These are phyloP conservation scores for Didymellaceae sp. DNA, from an alignment of 2,329 filamentous ascomycete genomes.

Conservation along the genomic window DNA sequence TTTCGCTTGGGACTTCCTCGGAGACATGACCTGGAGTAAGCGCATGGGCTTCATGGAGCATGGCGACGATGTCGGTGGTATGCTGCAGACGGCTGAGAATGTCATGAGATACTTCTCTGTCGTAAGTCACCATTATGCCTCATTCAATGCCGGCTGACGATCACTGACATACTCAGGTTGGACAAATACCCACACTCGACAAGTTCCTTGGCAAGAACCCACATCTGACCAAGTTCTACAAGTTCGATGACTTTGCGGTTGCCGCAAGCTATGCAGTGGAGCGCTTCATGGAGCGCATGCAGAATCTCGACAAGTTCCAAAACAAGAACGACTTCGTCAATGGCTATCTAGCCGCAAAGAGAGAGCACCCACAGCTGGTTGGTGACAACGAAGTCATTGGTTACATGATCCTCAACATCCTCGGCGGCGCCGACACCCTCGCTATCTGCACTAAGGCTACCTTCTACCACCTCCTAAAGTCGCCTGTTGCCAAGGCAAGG, in stretches of 20 bases:
- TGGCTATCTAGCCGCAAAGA: constrained; percentile 29
- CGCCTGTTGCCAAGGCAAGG: constrained; percentile 25
- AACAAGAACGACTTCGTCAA: constrained; percentile 32
- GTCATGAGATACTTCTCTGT: constrained; percentile 37
- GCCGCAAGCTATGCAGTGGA: constrained; percentile 28
- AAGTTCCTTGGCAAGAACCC: constrained; percentile 34
- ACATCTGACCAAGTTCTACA: constrained; percentile 26
- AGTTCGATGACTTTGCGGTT: constrained; percentile 32
- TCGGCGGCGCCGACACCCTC: constrained; percentile 42
- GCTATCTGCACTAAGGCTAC: constrained; percentile 34
- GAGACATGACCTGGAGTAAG: constrained; percentile 51
- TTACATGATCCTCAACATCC: constrained; percentile 44
- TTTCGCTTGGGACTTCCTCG: constrained; percentile 44
- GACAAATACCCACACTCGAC: constrained; percentile 41
- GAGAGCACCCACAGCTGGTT: constrained; percentile 28
- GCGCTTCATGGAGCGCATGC: constrained; percentile 32
- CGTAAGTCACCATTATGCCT: constrained; percentile 16
- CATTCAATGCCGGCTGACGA: neutral
- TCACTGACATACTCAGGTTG: constrained; percentile 28
- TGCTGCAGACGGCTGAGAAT: constrained; percentile 47
- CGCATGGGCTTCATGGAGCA: constrained; percentile 53
- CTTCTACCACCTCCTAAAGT: constrained; percentile 35
- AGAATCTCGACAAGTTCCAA: constrained; percentile 22
- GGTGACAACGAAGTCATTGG: constrained; percentile 40
- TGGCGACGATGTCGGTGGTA: constrained; percentile 48